A percentile compares a stretch with the other conserved stretches of the same genome.
These are phyloP conservation scores for Ammopiptanthus mongolicus DNA, from an alignment of 306 rosid genomes.

Conservation along the genomic window DNA sequence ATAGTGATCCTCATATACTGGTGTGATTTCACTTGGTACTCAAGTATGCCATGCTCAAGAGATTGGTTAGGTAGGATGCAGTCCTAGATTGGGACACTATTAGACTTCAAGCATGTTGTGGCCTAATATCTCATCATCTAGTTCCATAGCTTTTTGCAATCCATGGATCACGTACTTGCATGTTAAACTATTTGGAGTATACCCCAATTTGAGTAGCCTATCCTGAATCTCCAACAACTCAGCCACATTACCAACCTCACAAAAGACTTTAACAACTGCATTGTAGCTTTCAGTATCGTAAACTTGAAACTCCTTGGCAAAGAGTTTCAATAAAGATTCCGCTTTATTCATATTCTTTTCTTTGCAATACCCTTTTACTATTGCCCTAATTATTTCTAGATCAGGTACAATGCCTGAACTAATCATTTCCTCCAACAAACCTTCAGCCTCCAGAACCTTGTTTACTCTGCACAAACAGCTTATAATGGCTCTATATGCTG, in stretches of 20 bases:
- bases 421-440: conserved; percentile 60
- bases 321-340: conserved; percentile 48
- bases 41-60: too few species aligned
- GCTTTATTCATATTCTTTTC: conserved; percentile 54
- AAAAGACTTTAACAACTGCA: conserved; percentile 40
- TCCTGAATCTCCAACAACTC: conserved; percentile 72
- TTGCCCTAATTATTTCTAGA: conserved; percentile 42
- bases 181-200: conserved; percentile 63
- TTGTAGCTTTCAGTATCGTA: conserved; percentile 74
- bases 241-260: conserved; percentile 49
- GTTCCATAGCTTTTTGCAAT: conserved; percentile 44
- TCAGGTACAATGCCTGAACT: conserved; percentile 49
- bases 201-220: conserved; percentile 58
- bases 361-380: conserved; percentile 58
- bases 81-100: too few species aligned
- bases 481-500: conserved; percentile 51
- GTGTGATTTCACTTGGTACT: too few species aligned
- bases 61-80: too few species aligned
- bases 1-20: too few species aligned
- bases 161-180: conserved; percentile 55
- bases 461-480: conserved; percentile 40
- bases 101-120: too few species aligned
- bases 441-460: conserved; percentile 54
- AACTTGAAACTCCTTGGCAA: conserved; percentile 54
- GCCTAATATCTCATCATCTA: too few species aligned